Evolutionary conservation across 495 filamentous ascomycete genomes (phyloP), one percentile per base, ranked within the genome.

Genomic region (Penicillium robsamsonii): DNA sequence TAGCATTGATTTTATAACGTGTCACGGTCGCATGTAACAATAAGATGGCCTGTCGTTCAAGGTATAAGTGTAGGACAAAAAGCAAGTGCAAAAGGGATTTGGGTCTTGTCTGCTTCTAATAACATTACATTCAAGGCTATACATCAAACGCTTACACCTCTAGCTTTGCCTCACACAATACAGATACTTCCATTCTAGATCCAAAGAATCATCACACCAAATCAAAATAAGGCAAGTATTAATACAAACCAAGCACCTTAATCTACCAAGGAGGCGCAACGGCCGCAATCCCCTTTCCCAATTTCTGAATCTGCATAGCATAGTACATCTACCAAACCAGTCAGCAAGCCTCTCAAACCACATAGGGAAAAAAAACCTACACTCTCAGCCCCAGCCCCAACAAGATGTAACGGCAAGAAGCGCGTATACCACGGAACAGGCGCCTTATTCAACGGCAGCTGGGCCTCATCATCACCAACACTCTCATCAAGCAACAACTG

Each of bases 401-500:
- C 51, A 13, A 64, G 24, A 60, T 68, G 69, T 18, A 75, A 55
- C 18, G 73, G 71, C 46, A 81, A 48, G 38, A 62, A 55, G 45
- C 65, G 62, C 22, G 61, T 46, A 46, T 71, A 64, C 56, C 69
- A 77, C 10, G 69, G 66, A 46, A 61, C 40, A 15, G 67, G 62
- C 27, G 70, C 67, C 57, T 68, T 75, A 38, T 69, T 69, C 58
- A 79, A 53, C 15, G 49, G 60, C 52, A 81, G 8, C n/a, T 29
- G 53, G 18, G 81, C 81, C 58, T 84, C 72, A 27, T 77, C 68
- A 53, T 82, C 80, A 33, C 56, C 47, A 5, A 86, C 61, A 44
- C 72, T 63, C 55, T 75, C 70, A 66, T 86, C 83, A 40, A 87
- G 62, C 37, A 86, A 61, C 38, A 80, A 50, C 17, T 72, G 70